Conservation (phyloP, 306 rosid genomes). For the Luffa acutangula region DNA sequence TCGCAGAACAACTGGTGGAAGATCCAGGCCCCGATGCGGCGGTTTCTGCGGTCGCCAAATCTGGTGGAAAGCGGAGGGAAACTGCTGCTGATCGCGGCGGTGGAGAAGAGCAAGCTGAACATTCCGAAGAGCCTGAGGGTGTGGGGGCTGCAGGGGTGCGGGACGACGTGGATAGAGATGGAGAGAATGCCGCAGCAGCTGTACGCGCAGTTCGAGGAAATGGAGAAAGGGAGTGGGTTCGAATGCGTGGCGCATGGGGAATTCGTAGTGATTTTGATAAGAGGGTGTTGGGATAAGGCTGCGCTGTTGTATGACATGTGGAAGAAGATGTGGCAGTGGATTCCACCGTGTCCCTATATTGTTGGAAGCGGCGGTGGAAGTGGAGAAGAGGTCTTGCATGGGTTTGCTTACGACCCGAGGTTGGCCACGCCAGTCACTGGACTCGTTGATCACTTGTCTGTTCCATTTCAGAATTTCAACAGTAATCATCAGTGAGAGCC, state of each 20-base stretch:
- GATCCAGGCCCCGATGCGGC: slow-evolving; percentile 88
- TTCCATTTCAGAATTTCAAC: slow-evolving; percentile 40
- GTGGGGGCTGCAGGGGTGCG: slow-evolving; percentile 71
- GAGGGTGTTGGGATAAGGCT: slow-evolving; percentile 38
- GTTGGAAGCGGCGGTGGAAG: slow-evolving; percentile 14
- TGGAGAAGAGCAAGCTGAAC: slow-evolving; percentile 82
- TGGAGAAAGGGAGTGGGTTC: slow-evolving; percentile 64
- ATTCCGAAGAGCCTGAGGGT: slow-evolving; percentile 79
- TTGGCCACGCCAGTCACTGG: slow-evolving; percentile 74
- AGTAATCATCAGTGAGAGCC: background rate
- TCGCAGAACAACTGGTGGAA: slow-evolving; percentile 56
- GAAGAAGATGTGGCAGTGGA: slow-evolving; percentile 82
- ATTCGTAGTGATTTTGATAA: slow-evolving; percentile 41
- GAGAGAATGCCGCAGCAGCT: slow-evolving; percentile 94
- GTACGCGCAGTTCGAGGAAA: slow-evolving; percentile 44
- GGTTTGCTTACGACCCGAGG: slow-evolving; percentile 75
- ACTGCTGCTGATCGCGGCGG: slow-evolving; percentile 60
- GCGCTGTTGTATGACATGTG: slow-evolving; percentile 47
- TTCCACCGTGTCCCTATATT: slow-evolving; percentile 77
- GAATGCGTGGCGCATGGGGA: slow-evolving; percentile 76
- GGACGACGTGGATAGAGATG: slow-evolving; percentile 76
- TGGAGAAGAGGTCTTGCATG: slow-evolving; percentile 40
- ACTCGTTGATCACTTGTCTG: slow-evolving; percentile 58
- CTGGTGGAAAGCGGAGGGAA: slow-evolving; percentile 60
- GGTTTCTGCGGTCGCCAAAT: slow-evolving; percentile 62